These are phyloP conservation scores for Immersiporthe knoxdaviesiana DNA, from an alignment of 2,329 filamentous ascomycete species.

Conservation along the genomic window DNA sequence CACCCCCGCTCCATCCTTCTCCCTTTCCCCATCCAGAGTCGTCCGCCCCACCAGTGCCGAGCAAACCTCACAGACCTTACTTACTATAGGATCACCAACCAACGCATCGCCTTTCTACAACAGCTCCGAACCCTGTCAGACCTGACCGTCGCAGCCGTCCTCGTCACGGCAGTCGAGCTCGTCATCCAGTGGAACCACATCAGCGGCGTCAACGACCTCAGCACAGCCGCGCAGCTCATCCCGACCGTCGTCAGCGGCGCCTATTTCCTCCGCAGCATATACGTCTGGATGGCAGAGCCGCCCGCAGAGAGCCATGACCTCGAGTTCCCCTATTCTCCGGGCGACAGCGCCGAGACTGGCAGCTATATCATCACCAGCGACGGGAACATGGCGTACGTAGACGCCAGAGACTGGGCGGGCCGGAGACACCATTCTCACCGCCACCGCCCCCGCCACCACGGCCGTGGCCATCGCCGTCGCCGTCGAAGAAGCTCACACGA, in stretches of 20 bases:
- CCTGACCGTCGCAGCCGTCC: constrained; percentile 29
- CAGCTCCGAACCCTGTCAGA: constrained; percentile 32
- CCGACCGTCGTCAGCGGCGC: constrained; percentile 26
- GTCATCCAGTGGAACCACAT: constrained; percentile 33
- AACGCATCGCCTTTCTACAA: constrained; percentile 26
- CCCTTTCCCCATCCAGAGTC: too few relatives aligned
- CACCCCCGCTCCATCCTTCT: too few relatives aligned
- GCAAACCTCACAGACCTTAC: background rate
- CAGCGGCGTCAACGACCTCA: constrained; percentile 37
- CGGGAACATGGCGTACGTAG: constrained; percentile 2
- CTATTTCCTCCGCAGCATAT: constrained; percentile 20
- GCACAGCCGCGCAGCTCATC: constrained; percentile 31
- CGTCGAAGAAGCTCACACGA: background rate
- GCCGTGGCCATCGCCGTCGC: background rate
- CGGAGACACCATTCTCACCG: background rate
- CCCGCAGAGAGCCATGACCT: constrained; percentile 9
- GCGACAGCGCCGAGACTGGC: background rate
- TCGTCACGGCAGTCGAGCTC: constrained; percentile 33
- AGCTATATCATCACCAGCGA: background rate
- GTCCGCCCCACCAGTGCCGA: background rate
- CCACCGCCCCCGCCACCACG: background rate
- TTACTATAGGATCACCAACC: constrained; percentile 20
- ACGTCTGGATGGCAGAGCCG: constrained; percentile 19
- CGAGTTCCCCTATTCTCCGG: background rate
- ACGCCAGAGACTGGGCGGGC: background rate